Conservation (phyloP, 2,329 filamentous ascomycete genomes). For the Hymenoscyphus linearis region DNA sequence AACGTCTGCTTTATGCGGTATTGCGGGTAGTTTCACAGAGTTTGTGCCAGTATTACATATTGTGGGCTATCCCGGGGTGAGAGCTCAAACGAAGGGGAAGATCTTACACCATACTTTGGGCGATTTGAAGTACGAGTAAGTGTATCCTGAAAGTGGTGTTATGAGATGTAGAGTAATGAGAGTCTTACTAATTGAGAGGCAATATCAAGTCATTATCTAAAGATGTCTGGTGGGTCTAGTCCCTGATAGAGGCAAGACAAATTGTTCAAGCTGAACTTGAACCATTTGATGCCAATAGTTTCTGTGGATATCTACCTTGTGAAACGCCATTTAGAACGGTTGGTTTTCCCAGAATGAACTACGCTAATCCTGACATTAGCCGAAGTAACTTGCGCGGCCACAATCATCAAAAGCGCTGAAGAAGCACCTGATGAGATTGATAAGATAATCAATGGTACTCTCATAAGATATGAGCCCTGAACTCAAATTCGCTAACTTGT, state of each 20-base stretch:
- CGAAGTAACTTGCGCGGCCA: slow-evolving; percentile 13
- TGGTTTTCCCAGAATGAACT: neutral
- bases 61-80: slow-evolving; percentile 36
- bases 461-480: neutral
- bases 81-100: slow-evolving; percentile 13
- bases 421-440: slow-evolving; percentile 15
- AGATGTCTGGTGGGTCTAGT: slow-evolving; percentile 9
- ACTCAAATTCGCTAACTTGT: neutral
- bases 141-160: neutral
- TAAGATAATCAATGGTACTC: slow-evolving; percentile 12
- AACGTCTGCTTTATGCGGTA: slow-evolving; percentile 50
- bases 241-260: too few relatives aligned
- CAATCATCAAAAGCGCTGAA: slow-evolving; percentile 9
- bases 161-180: neutral
- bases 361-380: neutral
- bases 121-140: slow-evolving; percentile 34
- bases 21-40: slow-evolving; percentile 52
- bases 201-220: slow-evolving; percentile 7
- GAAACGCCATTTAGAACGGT: neutral
- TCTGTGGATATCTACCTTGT: too few relatives aligned
- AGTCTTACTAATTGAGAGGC: neutral
- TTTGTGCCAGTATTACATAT: slow-evolving; percentile 50
- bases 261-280: too few relatives aligned
- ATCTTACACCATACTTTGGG: slow-evolving; percentile 49
- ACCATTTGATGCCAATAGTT: too few relatives aligned